phyloP scores from a whole-genome alignment of 495 filamentous ascomycete genomes.

The Extremus antarcticus region DNA sequence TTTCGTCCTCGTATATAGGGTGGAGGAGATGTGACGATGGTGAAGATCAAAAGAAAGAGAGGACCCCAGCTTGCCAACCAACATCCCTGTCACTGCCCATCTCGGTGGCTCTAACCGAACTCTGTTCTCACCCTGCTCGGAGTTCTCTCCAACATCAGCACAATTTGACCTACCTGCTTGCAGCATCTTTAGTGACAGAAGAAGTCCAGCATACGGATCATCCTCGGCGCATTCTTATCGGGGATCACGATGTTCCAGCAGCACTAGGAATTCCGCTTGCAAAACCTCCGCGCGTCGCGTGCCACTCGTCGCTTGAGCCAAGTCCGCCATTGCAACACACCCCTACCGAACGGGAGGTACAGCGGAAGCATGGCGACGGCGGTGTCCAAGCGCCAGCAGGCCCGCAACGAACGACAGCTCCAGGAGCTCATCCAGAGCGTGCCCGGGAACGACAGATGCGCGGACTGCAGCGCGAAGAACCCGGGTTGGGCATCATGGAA shows the following conservation, averaged over 20 bases:
- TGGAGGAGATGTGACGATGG: too few relatives aligned
- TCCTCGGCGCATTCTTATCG: background rate
- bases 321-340: background rate
- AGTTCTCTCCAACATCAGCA: too few relatives aligned
- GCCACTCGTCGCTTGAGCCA: background rate
- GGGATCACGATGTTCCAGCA: background rate
- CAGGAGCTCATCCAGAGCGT: slow-evolving; percentile 82
- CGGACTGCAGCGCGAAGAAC: slow-evolving; percentile 84
- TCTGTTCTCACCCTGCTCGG: too few relatives aligned
- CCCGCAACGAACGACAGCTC: slow-evolving; percentile 84
- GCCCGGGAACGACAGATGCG: slow-evolving; percentile 87
- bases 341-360: background rate
- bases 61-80: too few relatives aligned
- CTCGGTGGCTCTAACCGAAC: too few relatives aligned
- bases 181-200: too few relatives aligned
- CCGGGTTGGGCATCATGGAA: slow-evolving; percentile 99
- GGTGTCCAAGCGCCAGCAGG: slow-evolving; percentile 87
- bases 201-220: too few relatives aligned
- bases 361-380: slow-evolving; percentile 38
- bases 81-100: too few relatives aligned
- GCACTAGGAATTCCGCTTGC: background rate
- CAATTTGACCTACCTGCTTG: too few relatives aligned
- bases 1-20: too few relatives aligned
- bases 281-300: background rate
- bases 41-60: too few relatives aligned